Conservation (phyloP, 2,329 filamentous ascomycete species). For the Monilinia polystroma region DNA sequence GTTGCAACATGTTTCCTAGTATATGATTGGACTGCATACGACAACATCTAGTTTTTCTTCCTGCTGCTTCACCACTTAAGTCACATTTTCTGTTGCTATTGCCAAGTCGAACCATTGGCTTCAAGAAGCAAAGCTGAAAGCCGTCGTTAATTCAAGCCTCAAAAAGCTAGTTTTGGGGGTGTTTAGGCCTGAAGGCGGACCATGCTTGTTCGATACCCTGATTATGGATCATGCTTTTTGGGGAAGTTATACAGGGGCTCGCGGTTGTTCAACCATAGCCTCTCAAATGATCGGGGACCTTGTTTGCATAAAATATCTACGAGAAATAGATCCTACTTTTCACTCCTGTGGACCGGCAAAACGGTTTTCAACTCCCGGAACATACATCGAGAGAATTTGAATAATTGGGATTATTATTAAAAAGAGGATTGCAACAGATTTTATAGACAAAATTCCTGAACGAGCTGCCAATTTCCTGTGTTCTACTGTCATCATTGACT, state of each 20-base stretch:
- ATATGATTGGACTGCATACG: background rate
- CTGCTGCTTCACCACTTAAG: background rate
- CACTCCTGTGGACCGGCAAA: background rate
- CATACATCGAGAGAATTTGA: background rate
- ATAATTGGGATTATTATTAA: background rate
- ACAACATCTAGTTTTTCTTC: background rate
- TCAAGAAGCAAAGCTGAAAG: conserved; percentile 20
- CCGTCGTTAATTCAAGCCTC: conserved; percentile 8
- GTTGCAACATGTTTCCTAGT: background rate
- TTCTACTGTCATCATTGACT: background rate
- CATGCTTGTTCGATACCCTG: conserved; percentile 10
- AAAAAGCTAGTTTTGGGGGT: background rate
- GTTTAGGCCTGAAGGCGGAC: background rate
- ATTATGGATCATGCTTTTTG: background rate
- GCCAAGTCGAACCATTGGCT: conserved; percentile 11
- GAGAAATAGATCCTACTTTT: background rate
- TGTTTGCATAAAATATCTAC: conserved; percentile 5
- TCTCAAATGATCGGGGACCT: background rate
- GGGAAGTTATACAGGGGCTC: background rate
- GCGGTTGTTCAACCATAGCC: background rate
- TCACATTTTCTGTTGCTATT: background rate
- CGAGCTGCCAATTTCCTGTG: too few species aligned
- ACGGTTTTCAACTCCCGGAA: background rate
- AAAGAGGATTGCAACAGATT: background rate
- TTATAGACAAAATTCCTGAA: background rate